phyloP scores from a whole-genome alignment of 2,329 filamentous ascomycete genomes.

The Hypoxylon sp. region DNA sequence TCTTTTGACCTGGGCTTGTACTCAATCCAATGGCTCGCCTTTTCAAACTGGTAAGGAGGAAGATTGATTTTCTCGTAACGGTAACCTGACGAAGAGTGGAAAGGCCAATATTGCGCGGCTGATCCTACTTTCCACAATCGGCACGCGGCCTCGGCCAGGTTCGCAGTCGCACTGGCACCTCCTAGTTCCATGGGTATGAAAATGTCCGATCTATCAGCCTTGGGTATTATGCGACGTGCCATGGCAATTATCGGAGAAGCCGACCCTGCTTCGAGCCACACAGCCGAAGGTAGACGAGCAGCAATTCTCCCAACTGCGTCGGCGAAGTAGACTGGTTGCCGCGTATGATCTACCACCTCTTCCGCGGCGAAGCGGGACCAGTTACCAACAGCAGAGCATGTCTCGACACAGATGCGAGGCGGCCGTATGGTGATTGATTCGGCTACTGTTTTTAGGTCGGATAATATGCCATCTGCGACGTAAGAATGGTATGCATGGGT shows the following conservation, averaged over 20 bases:
- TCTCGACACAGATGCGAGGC: conserved; percentile 45
- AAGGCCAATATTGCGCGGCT: conserved; percentile 8
- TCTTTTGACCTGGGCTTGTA: conserved; percentile 2
- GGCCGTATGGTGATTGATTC: conserved; percentile 29
- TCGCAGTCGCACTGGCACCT: conserved; percentile 1
- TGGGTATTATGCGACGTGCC: conserved; percentile 29
- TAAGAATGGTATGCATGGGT: conserved; percentile 19
- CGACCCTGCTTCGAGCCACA: conserved; percentile 55
- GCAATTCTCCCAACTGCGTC: conserved; percentile 49
- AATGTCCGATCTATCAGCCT: conserved; percentile 5
- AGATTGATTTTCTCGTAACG: conserved; percentile 5
- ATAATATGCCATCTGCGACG: conserved; percentile 13
- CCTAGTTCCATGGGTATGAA: conserved; percentile 11
- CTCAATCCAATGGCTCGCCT: conserved; percentile 13
- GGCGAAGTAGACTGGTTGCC: conserved; percentile 53
- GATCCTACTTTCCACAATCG: conserved; percentile 7
- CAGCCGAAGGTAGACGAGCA: conserved; percentile 29
- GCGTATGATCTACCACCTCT: conserved; percentile 49
- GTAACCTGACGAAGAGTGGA: neutral
- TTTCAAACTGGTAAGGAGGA: conserved; percentile 16
- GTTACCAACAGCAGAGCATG: neutral
- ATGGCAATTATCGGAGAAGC: conserved; percentile 53
- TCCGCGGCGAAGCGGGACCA: conserved; percentile 6
- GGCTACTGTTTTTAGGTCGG: neutral
- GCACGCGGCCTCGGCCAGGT: conserved; percentile 5